phyloP scores from a whole-genome alignment of 2,329 filamentous ascomycete species.

The Ophiostoma populinum region DNA sequence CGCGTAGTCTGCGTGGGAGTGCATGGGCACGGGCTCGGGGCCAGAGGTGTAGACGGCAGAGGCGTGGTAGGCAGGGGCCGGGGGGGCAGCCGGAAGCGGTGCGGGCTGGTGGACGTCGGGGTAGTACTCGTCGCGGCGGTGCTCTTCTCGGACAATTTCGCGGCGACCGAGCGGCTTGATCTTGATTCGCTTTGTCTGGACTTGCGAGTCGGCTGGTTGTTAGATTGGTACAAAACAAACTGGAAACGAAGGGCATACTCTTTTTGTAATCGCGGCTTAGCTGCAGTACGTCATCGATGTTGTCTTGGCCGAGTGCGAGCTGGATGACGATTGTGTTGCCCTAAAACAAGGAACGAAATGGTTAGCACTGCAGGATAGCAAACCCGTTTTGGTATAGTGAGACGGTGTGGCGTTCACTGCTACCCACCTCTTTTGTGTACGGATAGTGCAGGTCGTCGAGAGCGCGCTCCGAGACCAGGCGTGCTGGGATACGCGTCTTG shows the following conservation, averaged over 20 bases:
- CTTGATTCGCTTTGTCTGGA: constrained; percentile 7
- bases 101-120: constrained; percentile 13
- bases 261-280: constrained; percentile 63
- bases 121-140: constrained; percentile 23
- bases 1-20: constrained; percentile 16
- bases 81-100: background rate
- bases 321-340: constrained; percentile 67
- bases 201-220: too few species aligned
- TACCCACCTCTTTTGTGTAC: constrained; percentile 64
- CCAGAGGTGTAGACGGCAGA: background rate
- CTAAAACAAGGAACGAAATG: constrained; percentile 23
- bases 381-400: background rate
- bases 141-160: constrained; percentile 28
- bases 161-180: constrained; percentile 16
- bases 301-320: constrained; percentile 71
- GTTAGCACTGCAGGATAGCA: background rate
- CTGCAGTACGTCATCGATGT: constrained; percentile 79
- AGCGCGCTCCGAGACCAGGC: constrained; percentile 63
- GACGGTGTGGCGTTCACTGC: background rate
- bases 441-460: constrained; percentile 75
- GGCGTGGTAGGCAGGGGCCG: background rate
- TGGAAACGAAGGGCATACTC: too few species aligned
- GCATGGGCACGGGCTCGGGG: background rate
- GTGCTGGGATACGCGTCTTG: constrained; percentile 73
- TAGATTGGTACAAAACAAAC: too few species aligned